Evolutionary conservation across 306 rosid species (phyloP).

Genomic region (Morella rubra): DNA sequence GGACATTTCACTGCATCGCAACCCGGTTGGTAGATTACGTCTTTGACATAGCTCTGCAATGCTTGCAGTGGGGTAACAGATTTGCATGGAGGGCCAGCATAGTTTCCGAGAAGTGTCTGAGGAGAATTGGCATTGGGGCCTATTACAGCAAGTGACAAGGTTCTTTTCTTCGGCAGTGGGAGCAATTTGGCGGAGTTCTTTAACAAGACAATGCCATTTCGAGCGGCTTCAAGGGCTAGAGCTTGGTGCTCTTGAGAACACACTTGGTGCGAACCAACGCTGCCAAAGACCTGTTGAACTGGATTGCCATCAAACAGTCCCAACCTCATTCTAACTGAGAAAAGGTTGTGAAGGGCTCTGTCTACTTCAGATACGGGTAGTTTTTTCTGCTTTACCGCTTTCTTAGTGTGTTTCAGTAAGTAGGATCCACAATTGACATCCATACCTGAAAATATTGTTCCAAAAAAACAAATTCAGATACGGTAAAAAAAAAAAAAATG

Average conservation of each 20-base stretch:
- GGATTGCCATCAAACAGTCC: slow-evolving; percentile 85
- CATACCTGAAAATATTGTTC: slow-evolving; percentile 56
- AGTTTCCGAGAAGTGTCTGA: slow-evolving; percentile 68
- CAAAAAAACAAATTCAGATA: background rate
- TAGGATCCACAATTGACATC: slow-evolving; percentile 78
- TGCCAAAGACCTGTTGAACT: slow-evolving; percentile 45
- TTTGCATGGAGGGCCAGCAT: slow-evolving; percentile 83
- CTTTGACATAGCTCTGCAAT: slow-evolving; percentile 49
- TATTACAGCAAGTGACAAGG: slow-evolving; percentile 66
- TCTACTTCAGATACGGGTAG: slow-evolving; percentile 47
- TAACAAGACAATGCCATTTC: slow-evolving; percentile 83
- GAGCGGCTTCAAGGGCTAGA: slow-evolving; percentile 85
- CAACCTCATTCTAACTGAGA: slow-evolving; percentile 71
- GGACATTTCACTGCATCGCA: slow-evolving; percentile 61
- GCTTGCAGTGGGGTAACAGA: slow-evolving; percentile 54
- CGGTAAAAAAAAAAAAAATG: no score
- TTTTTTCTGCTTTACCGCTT: slow-evolving; percentile 59
- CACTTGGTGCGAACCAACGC: slow-evolving; percentile 60
- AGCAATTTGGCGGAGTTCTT: slow-evolving; percentile 67
- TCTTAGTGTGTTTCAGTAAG: slow-evolving; percentile 53
- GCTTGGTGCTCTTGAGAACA: slow-evolving; percentile 66
- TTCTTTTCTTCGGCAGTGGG: slow-evolving; percentile 59
- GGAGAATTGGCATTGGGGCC: slow-evolving; percentile 82
- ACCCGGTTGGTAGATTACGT: slow-evolving; percentile 55
- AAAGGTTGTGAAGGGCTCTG: slow-evolving; percentile 81